Evolutionary conservation across 2,329 filamentous ascomycete species (phyloP), one percentile per base, ranked within the genome.

Genomic region (Aspergillus sp.): DNA sequence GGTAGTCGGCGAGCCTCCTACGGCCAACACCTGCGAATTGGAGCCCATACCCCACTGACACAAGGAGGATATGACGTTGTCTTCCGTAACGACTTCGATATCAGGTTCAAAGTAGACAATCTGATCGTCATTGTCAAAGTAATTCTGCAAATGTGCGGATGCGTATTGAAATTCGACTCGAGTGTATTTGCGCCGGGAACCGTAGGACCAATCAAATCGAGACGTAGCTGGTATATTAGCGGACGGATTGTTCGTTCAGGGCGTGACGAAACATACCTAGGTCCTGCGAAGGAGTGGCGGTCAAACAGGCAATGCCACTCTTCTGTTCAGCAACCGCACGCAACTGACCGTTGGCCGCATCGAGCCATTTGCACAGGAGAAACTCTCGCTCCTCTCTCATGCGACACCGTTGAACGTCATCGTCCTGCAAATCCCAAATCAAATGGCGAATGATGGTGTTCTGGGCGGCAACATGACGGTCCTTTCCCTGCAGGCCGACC

Each of bases 371-470:
- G 17, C 54, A 48, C 37, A 69, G 50, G 13, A 66, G 56, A 13
- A 51, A 46, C 10, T 60, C 57, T 38, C 61, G 54, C 3, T 59
- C 59, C 15, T 57, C 45, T 30, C 52, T 52, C 44, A 68, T 55
- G 13, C 53, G 53, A 20, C 46, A 47, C n/a, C 65, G 60, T 22
- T 62, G 53, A 6, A 58, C 59, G 4, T 59, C 60, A 45, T 67
- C 60, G 32, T 63, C 57, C 46, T 66, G 65, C 7, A 67, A 66
- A 22, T 67, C 65, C 63, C 64, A 69, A 17, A 69, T 65, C 20
- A 69, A 46, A 20, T 64, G 65, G 9, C 64, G 61, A 3, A 61
- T 66, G 27, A 67, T 56, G 15, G 65, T 64, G 20, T 64, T 68
- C 47, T 68, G 63, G 3, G 65, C 60, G 2, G 63, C 64, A 41